These are phyloP conservation scores for Russula emetica DNA, from an alignment of 768 basidiomycete species.

Conservation along the genomic window DNA sequence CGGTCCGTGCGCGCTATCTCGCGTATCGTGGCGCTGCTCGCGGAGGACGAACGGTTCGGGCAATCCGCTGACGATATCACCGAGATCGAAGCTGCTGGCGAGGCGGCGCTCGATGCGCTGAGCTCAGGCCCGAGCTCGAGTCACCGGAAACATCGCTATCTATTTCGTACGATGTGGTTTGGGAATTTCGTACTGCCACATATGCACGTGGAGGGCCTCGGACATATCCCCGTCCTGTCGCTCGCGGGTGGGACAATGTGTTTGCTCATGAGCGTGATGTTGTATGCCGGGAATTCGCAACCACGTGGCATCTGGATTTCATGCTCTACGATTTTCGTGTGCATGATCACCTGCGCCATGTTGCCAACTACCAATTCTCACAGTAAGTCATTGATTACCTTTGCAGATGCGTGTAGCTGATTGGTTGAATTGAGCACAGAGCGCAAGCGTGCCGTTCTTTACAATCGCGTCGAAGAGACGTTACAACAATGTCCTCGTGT, in stretches of 20 bases:
- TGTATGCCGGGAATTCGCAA: conserved; percentile 14
- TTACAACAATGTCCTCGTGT: conserved; percentile 13
- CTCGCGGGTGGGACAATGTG: conserved; percentile 16
- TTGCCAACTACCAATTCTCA: not conserved
- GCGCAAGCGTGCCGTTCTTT: conserved; percentile 9
- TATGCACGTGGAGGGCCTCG: conserved; percentile 11
- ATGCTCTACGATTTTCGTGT: not conserved
- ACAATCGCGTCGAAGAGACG: conserved; percentile 8
- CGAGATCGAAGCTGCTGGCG: conserved; percentile 9
- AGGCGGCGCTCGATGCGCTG: conserved; percentile 7
- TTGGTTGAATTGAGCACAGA: conserved; percentile 2
- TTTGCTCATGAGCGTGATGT: conserved; percentile 15
- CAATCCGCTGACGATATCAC: not conserved
- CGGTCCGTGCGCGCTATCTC: conserved; percentile 7
- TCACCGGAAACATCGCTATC: no score
- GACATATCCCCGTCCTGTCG: conserved; percentile 7
- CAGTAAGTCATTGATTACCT: conserved; percentile 1
- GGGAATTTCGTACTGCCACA: not conserved
- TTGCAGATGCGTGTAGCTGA: not conserved
- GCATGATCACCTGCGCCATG: not conserved
- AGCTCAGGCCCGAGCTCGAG: not conserved
- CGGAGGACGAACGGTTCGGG: conserved; percentile 16
- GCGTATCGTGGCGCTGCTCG: conserved; percentile 5
- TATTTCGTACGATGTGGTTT: not conserved
- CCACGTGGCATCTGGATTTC: conserved; percentile 15